phyloP scores from a whole-genome alignment of 805 yeast genomes.

The Nakazawaea molendinolei region DNA sequence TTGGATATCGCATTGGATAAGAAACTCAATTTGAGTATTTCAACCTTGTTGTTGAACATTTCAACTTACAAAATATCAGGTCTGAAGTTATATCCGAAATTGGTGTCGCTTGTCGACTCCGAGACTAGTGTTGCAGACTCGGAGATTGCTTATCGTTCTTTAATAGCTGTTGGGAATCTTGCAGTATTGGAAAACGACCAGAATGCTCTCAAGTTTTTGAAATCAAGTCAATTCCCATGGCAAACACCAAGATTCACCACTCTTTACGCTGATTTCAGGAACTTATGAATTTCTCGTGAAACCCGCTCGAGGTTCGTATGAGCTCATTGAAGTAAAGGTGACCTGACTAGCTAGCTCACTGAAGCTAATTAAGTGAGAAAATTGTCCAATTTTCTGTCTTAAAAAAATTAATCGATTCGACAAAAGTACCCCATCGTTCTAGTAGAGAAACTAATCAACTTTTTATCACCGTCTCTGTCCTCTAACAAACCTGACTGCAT shows the following conservation, averaged over 20 bases:
- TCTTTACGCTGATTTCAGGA: conserved; percentile 10
- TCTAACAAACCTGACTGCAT: too few relatives aligned
- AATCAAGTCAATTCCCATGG: conserved; percentile 6
- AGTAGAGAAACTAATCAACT: too few relatives aligned
- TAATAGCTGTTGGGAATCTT: conserved; percentile 59
- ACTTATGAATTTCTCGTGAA: conserved; percentile 3
- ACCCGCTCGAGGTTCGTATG: too few relatives aligned
- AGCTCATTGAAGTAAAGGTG: too few relatives aligned
- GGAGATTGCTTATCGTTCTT: conserved; percentile 64
- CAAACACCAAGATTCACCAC: conserved; percentile 5
- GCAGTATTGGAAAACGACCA: conserved; percentile 15
- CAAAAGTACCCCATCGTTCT: too few relatives aligned
- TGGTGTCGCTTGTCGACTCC: conserved; percentile 18
- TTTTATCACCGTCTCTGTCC: too few relatives aligned
- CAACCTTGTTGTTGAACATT: conserved; percentile 47
- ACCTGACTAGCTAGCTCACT: too few relatives aligned
- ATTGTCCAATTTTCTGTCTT: too few relatives aligned
- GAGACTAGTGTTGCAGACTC: conserved; percentile 31
- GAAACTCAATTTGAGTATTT: conserved; percentile 30
- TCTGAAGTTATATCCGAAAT: conserved; percentile 21
- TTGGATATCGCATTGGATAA: conserved; percentile 18
- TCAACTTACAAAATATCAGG: conserved; percentile 29
- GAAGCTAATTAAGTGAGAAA: too few relatives aligned
- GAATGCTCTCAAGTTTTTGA: conserved; percentile 5
- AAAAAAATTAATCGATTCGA: too few relatives aligned